Conservation (phyloP, 75 land plant genomes). For the Cupressus sempervirens region DNA sequence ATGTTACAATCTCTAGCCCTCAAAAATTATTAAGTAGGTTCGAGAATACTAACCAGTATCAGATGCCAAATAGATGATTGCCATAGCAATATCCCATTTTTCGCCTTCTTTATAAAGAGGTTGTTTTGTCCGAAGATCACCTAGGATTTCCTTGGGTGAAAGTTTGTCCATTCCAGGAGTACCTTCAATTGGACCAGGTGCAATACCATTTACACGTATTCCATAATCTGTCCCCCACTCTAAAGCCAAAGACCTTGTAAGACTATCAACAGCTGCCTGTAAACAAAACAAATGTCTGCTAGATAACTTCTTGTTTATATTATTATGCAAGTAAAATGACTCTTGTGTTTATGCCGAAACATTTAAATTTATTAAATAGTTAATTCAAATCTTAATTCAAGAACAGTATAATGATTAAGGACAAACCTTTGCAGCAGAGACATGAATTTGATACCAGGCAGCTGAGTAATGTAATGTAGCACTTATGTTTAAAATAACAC, state of each 20-base stretch:
- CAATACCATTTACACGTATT: slow-evolving; percentile 92
- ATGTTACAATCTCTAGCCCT: background rate
- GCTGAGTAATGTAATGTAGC: slow-evolving; percentile 95
- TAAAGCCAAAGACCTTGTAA: slow-evolving; percentile 87
- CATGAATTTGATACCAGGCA: slow-evolving; percentile 95
- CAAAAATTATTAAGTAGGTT: background rate
- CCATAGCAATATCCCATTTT: slow-evolving; percentile 98
- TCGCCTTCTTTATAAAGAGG: slow-evolving; percentile 73
- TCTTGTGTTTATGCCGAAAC: background rate
- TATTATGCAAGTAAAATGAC: background rate
- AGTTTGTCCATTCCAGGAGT: slow-evolving; percentile 94
- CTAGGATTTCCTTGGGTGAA: slow-evolving; percentile 60
- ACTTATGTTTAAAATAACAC: slow-evolving; percentile 86
- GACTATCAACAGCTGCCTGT: slow-evolving; percentile 96
- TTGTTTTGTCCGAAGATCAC: slow-evolving; percentile 19
- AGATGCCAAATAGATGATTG: slow-evolving; percentile 83
- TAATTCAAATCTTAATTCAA: background rate
- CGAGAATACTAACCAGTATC: slow-evolving; percentile 64
- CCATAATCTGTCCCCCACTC: slow-evolving; percentile 98
- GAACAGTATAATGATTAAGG: background rate
- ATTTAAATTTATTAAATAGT: background rate
- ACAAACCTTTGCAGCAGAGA: slow-evolving; percentile 94
- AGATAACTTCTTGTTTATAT: background rate
- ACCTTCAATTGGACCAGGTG: slow-evolving; percentile 93
- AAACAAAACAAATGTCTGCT: background rate